Base-by-base conservation (phyloP, 306 rosid genomes). In the Begonia peltatifolia region DNA sequence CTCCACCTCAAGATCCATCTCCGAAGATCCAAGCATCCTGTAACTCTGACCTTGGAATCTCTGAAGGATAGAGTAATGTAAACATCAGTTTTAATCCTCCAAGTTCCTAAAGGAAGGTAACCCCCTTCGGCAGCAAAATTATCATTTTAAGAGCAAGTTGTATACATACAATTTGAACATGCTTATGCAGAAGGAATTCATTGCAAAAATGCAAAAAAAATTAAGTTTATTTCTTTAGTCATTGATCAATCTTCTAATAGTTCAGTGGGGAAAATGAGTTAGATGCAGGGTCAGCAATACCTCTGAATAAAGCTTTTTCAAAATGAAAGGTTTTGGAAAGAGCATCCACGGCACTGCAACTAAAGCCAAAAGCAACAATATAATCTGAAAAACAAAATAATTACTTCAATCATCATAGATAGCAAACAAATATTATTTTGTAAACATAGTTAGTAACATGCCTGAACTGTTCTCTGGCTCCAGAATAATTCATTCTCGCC, bases 311-410 rank as follows among this genome's bases (percentile, higher is more conserved):
- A 81, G 80, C 78, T 82, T 92, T 79, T 66, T 92, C 70, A 86
- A 76, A 55, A 92, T 81, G 67, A 92, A 92, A 71, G 99, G 99
- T 63, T 92, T 92, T 46, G 99, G 99, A 74, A 92, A 86, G 66
- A 92, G 99, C 99, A 92, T 92, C 99, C 99, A 92, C 9, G 99
- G 99, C 71, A 87, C 94, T 60, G 99, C 94, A 63, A 92, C 54
- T 73, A 92, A 1, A 56, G 99, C 96, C 80, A 86, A 71, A 52
- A 86, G 82, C 82, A 92, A 77, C 72, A 92, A 71, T 63, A 81
- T 57, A 62, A 92, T 81, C 99, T 92, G 99, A 71, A 67, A 61
- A 61, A 51, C 58, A 55, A 41, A 52, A 44, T 13, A 57, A 36
- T 46, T 48, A 30, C 38, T 30, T 30, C 38, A 30, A 30, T 30